Evolutionary conservation across 306 rosid species (phyloP).

Genomic region (Prunus mongolica): DNA sequence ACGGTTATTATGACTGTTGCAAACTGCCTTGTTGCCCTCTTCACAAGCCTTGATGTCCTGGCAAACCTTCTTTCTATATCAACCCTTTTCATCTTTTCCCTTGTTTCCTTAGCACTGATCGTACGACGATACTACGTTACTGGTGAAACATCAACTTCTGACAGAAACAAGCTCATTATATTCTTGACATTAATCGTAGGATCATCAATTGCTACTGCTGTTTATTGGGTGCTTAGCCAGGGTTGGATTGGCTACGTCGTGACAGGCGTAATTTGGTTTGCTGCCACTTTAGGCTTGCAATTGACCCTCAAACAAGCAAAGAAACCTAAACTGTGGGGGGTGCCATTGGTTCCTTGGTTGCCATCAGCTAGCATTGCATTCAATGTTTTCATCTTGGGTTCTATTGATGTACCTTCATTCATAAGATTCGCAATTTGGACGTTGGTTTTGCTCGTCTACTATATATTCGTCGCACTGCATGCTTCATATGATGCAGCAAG

Average conservation of each 20-base stretch:
- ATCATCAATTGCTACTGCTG: slow-evolving; percentile 21
- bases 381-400: slow-evolving; percentile 36
- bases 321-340: slow-evolving; percentile 36
- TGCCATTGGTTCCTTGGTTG: slow-evolving; percentile 31
- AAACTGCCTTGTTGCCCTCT: slow-evolving; percentile 33
- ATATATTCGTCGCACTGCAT: slow-evolving; percentile 28
- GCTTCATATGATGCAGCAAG: slow-evolving; percentile 32
- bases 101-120: slow-evolving; percentile 13
- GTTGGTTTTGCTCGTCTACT: slow-evolving; percentile 12
- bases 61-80: slow-evolving; percentile 33
- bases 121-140: slow-evolving; percentile 27
- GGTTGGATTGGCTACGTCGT: slow-evolving; percentile 19
- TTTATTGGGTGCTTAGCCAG: slow-evolving; percentile 2
- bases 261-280: slow-evolving; percentile 9
- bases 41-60: slow-evolving; percentile 28
- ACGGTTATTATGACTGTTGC: slow-evolving; percentile 27
- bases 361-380: slow-evolving; percentile 27
- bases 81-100: slow-evolving; percentile 29
- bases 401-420: slow-evolving; percentile 21
- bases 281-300: slow-evolving; percentile 17
- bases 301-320: slow-evolving; percentile 28
- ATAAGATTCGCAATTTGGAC: slow-evolving; percentile 26
- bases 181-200: slow-evolving; percentile 20
- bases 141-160: slow-evolving; percentile 10
- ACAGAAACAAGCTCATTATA: slow-evolving; percentile 13